Conservation (phyloP, 2,329 filamentous ascomycete species). For the Fusarium torulosum region DNA sequence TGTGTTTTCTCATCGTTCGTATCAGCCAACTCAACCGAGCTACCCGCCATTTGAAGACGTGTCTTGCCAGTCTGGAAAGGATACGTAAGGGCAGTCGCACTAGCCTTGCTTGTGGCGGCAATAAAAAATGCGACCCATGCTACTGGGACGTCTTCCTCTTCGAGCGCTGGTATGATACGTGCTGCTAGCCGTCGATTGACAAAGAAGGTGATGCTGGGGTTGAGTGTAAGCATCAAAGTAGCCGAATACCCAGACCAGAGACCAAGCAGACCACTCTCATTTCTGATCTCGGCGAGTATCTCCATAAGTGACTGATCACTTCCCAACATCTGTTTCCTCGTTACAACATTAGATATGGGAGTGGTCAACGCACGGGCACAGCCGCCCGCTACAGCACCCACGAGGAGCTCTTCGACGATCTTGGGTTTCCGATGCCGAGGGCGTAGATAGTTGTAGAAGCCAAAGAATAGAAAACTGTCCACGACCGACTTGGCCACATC, state of each 20-base stretch:
- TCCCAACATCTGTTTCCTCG: conserved; percentile 79
- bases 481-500: conserved; percentile 76
- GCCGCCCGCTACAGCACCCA: conserved; percentile 80
- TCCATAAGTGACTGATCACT: conserved; percentile 59
- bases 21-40: conserved; percentile 37
- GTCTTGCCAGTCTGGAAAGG: conserved; percentile 90
- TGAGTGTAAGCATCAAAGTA: conserved; percentile 82
- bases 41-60: conserved; percentile 73
- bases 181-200: conserved; percentile 79
- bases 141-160: conserved; percentile 56
- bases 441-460: conserved; percentile 75
- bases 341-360: conserved; percentile 85
- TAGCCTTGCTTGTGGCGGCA: conserved; percentile 82
- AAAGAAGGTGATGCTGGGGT: conserved; percentile 88
- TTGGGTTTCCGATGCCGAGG: conserved; percentile 63
- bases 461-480: conserved; percentile 88
- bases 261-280: conserved; percentile 78
- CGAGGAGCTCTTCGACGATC: conserved; percentile 77
- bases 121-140: conserved; percentile 60
- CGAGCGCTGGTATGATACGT: conserved; percentile 64
- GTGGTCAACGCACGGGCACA: conserved; percentile 82
- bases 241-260: conserved; percentile 93
- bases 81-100: conserved; percentile 83
- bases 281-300: conserved; percentile 72
- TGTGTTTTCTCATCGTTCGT: conserved; percentile 16